These are phyloP conservation scores for Quercus wislizeni DNA, from an alignment of 306 rosid species.

Conservation along the genomic window DNA sequence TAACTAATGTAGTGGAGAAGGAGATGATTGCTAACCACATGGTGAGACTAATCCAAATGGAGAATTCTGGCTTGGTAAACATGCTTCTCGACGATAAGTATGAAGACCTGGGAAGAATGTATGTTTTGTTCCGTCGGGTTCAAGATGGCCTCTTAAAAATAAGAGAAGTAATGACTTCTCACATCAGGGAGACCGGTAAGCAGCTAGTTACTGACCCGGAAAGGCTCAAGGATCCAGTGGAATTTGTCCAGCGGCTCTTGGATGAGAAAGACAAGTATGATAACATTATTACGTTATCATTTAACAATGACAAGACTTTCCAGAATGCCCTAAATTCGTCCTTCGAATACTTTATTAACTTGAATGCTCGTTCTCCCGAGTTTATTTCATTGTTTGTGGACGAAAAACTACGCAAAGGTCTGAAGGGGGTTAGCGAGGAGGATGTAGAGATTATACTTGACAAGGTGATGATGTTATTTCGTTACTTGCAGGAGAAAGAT, in stretches of 20 bases:
- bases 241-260: slow-evolving; percentile 77
- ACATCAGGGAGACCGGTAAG: slow-evolving; percentile 67
- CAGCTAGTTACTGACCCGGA: slow-evolving; percentile 84
- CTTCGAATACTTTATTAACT: slow-evolving; percentile 71
- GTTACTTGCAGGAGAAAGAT: slow-evolving; percentile 82
- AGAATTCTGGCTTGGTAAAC: slow-evolving; percentile 73
- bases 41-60: slow-evolving; percentile 76
- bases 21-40: slow-evolving; percentile 85
- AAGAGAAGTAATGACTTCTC: slow-evolving; percentile 77
- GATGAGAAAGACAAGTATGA: slow-evolving; percentile 83
- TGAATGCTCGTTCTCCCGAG: slow-evolving; percentile 75
- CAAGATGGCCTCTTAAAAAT: slow-evolving; percentile 50
- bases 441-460: slow-evolving; percentile 82
- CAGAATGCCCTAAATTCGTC: slow-evolving; percentile 92
- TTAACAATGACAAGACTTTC: slow-evolving; percentile 84
- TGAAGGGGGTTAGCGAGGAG: slow-evolving; percentile 87
- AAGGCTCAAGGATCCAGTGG: slow-evolving; percentile 79
- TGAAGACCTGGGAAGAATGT: slow-evolving; percentile 79
- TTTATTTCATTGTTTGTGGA: slow-evolving; percentile 83
- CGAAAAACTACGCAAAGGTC: slow-evolving; percentile 76
- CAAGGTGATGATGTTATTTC: slow-evolving; percentile 82
- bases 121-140: slow-evolving; percentile 69
- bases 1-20: slow-evolving; percentile 67
- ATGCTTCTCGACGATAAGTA: slow-evolving; percentile 79
- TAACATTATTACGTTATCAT: slow-evolving; percentile 57